Evolutionary conservation across 257 asterid species (phyloP), one percentile per base, ranked within the genome.

Genomic region (Lycium ferocissimum): DNA sequence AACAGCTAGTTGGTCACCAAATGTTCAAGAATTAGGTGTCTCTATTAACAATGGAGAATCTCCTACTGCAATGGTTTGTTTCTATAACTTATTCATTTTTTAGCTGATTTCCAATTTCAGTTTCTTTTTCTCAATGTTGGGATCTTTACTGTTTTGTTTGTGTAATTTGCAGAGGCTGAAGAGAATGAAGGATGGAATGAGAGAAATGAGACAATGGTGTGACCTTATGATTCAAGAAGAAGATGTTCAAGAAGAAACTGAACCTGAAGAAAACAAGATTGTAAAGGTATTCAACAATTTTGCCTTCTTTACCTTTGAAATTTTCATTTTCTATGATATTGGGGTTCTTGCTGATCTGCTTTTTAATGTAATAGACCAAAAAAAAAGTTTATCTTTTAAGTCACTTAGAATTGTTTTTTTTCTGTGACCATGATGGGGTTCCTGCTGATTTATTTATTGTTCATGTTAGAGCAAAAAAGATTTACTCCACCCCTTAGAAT

Each of bases 201-300:
- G 59, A 22, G 81, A 75, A 75, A 75, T 75, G 81, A 75, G 62
- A 75, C 62, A 49, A 75, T 75, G 81, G 81, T 75, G 43, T 22
- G 81, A 75, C 7, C 81, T 75, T 49, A 75, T 75, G 81, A 75
- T 75, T 75, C 81, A 75, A 75, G 81, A 73, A 73, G 81, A 40
- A 40, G 45, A 56, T 56, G 61, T 18, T 14, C 61, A 56, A 56
- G 66, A 47, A 75, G 81, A 12, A 75, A 20, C 61, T 20, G 12
- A 0, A 1, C 40, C 15, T 22, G 81, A 75, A 75, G 61, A 22
- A 75, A 49, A 75, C 9, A 75, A 75, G 62, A 49, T 3, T 22
- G 18, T 49, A 49, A 75, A 49, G 81, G 81, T 72, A 18, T 56
- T 26, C 33, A 26, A 26, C 33, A 26, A 0, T 26, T 40, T 40